Conservation (phyloP, 2,329 filamentous ascomycete species). For the Myriosclerotinia curreyana region DNA sequence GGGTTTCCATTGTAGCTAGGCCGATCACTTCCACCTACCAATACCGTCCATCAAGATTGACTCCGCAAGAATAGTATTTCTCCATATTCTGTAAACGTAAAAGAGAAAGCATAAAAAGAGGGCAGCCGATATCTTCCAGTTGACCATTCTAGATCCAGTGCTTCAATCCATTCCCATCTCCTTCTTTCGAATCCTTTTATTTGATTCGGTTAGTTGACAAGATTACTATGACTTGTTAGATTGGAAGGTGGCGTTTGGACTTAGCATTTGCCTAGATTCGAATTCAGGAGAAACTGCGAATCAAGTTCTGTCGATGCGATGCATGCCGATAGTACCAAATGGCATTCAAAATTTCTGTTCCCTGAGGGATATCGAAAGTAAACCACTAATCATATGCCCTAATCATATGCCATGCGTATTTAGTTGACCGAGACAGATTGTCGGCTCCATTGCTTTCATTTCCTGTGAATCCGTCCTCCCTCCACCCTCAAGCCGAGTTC, state of each 20-base stretch:
- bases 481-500: background rate
- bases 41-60: too few relatives aligned
- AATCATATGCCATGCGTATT: background rate
- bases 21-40: too few relatives aligned
- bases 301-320: background rate
- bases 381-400: background rate
- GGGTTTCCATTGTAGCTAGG: too few relatives aligned
- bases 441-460: too few relatives aligned
- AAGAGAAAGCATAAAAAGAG: too few relatives aligned
- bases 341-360: background rate
- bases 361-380: fast-evolving
- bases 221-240: background rate
- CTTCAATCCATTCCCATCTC: too few relatives aligned
- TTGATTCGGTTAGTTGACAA: background rate
- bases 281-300: background rate
- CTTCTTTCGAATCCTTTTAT: too few relatives aligned
- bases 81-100: too few relatives aligned
- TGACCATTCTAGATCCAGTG: too few relatives aligned
- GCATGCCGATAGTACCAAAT: background rate
- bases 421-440: background rate
- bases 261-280: background rate
- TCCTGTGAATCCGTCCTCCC: background rate
- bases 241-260: background rate
- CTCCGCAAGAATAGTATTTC: too few relatives aligned
- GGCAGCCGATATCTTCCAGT: too few relatives aligned